Percentiles rank a stretch among this genome's conserved stretches.
Evolutionary conservation across 2,329 filamentous ascomycete species (phyloP).

Genomic region (Alternaria solani): DNA sequence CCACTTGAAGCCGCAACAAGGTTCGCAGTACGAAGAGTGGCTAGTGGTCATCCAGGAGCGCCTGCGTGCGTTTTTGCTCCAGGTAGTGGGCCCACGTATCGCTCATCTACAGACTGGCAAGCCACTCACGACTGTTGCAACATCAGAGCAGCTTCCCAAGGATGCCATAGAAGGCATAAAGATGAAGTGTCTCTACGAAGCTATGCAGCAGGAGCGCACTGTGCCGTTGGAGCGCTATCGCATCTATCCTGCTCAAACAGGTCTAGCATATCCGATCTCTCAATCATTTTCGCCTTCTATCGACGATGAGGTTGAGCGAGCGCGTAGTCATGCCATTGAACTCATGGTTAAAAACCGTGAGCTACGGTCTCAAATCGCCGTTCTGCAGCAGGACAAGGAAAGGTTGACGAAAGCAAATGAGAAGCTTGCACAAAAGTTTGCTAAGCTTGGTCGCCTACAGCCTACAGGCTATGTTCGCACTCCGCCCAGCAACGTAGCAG

Average conservation of each 20-base stretch:
- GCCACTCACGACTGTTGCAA: conserved; percentile 13
- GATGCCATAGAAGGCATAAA: conserved; percentile 11
- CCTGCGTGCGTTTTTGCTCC: conserved; percentile 6
- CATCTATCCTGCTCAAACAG: neutral
- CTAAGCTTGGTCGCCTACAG: conserved; percentile 4
- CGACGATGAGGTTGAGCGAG: conserved; percentile 3
- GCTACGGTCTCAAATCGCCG: conserved; percentile 9
- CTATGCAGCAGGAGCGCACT: conserved; percentile 22
- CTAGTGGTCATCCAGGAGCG: conserved; percentile 12
- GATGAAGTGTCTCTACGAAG: conserved; percentile 23
- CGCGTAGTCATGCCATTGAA: conserved; percentile 5
- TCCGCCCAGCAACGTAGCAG: neutral
- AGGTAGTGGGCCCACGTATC: conserved; percentile 21
- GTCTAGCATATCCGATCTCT: neutral
- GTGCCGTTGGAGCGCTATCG: conserved; percentile 24
- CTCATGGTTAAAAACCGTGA: conserved; percentile 12
- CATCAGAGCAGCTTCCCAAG: conserved; percentile 11
- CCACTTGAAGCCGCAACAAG: conserved; percentile 16
- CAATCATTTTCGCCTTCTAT: neutral
- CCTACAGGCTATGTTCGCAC: neutral
- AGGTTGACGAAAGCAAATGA: conserved; percentile 13
- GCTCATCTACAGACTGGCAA: conserved; percentile 1
- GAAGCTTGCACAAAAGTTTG: conserved; percentile 15
- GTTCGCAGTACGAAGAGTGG: conserved; percentile 17
- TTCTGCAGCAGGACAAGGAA: conserved; percentile 10